Evolutionary conservation across 1,284 basidiomycete species (phyloP), one percentile per base, ranked within the genome.

Genomic region (Puccinia hordei): DNA sequence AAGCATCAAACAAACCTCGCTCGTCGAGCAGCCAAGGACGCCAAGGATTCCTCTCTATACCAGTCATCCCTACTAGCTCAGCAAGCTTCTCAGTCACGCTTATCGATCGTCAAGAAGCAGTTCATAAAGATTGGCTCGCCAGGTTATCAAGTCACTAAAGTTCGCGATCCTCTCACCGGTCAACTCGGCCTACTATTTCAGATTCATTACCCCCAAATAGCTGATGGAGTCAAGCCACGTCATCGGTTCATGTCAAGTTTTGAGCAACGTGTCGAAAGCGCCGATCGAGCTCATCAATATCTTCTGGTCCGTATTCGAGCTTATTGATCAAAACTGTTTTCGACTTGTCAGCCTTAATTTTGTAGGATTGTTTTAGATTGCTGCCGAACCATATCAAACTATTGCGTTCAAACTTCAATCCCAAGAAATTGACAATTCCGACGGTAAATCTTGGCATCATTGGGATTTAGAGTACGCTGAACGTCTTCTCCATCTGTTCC

Each of bases 1-100:
- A 99, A 99, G 86, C 97, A 99, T 85, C 97, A 99, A 86, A 98
- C 96, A 0, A 99, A 99, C 85, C 90, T 99, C 49, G 97, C 96
- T 4, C 90, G 97, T 65, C 91, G 97, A 83, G 97, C 97, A 0
- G 96, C 96, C 15, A 90, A 92, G 80, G 97, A 99, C 88, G 92
- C 94, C 74, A 96, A 98, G 85, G 95, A 98, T 66, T 83, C 84
- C 71, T 83, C 84, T 19, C 61, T 80, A 27, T 85, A 84, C 57
- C 82, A 82, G 84, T 90, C 91, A 0, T 91, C 93, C 85, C 87
- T 96, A 82, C 59, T 81, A 35, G 72, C 74, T 24, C 76, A 77
- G 44, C 74, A 73, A 73, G 73, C 73, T 30, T 69, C 81, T 35
- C 72, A 81, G 33, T 61, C 81, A 53, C 82, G 27, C 78, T 82